A percentile compares a stretch with the other conserved stretches of the same genome.
These are phyloP conservation scores for Phaseolus coccineus DNA, from an alignment of 331 rosid species.

Conservation along the genomic window DNA sequence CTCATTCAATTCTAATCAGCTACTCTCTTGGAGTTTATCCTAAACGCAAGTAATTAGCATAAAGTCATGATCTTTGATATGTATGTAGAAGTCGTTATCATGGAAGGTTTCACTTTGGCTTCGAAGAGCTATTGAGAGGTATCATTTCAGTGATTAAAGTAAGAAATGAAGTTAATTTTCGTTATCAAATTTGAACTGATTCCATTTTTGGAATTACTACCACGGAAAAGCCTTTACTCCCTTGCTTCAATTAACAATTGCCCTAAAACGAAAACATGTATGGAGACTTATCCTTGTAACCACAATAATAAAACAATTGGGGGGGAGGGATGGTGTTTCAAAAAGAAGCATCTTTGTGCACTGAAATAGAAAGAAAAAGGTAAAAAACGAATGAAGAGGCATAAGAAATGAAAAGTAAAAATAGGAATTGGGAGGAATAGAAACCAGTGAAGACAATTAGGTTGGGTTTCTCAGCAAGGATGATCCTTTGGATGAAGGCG, in stretches of 20 bases:
- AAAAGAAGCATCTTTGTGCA: not conserved
- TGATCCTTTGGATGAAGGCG: slow-evolving; percentile 66
- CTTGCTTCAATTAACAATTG: not conserved
- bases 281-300: too few relatives aligned
- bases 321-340: not conserved
- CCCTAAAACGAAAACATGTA: not conserved
- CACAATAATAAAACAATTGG: not conserved
- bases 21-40: not conserved
- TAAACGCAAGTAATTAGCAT: not conserved
- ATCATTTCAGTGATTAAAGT: not conserved
- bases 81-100: not conserved
- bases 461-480: slow-evolving; percentile 79
- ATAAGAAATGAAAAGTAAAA: not conserved
- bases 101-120: not conserved
- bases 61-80: slow-evolving; percentile 10
- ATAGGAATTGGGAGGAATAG: too few relatives aligned
- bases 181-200: too few relatives aligned
- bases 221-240: too few relatives aligned
- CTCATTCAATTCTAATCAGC: too few relatives aligned
- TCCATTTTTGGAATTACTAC: too few relatives aligned
- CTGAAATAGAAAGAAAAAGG: not conserved
- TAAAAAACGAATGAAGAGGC: not conserved
- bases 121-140: not conserved
- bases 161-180: too few relatives aligned
- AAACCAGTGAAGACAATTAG: slow-evolving; percentile 84